Percentiles rank a stretch among this genome's conserved stretches.
phyloP scores from a whole-genome alignment of 495 filamentous ascomycete species.

The Rhizodiscina lignyota region DNA sequence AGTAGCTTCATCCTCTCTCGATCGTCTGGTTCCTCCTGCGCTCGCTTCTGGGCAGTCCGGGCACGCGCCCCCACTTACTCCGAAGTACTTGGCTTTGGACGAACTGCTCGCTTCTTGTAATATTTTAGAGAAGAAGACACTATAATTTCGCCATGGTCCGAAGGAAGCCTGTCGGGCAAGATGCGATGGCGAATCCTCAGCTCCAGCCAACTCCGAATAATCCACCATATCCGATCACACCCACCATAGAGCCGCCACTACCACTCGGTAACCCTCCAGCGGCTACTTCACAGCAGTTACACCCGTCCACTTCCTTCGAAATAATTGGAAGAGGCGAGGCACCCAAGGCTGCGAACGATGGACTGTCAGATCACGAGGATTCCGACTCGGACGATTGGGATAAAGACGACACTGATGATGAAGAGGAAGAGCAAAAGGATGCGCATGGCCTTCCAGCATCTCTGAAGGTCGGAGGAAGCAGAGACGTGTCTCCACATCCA shows the following conservation, averaged over 20 bases:
- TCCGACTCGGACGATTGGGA: constrained; percentile 8
- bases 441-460: constrained; percentile 8
- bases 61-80: too few species aligned
- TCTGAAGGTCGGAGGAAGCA: constrained; percentile 9
- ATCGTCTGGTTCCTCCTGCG: too few species aligned
- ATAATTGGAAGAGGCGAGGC: not conserved
- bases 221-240: constrained; percentile 16
- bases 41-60: too few species aligned
- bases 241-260: too few species aligned
- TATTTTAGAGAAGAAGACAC: too few species aligned
- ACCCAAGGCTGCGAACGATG: not conserved
- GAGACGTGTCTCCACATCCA: constrained; percentile 3
- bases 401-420: not conserved
- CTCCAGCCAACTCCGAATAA: constrained; percentile 15
- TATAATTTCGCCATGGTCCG: constrained; percentile 15
- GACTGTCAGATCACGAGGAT: not conserved
- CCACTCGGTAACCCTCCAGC: constrained; percentile 1
- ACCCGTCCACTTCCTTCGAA: constrained; percentile 7
- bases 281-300: constrained; percentile 5
- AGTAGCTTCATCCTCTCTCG: too few species aligned
- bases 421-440: not conserved
- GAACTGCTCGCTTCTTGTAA: too few species aligned
- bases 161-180: constrained; percentile 7
- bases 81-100: too few species aligned
- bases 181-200: constrained; percentile 13